Evolutionary conservation across 331 rosid species (phyloP).

Genomic region (Saraca asoca): DNA sequence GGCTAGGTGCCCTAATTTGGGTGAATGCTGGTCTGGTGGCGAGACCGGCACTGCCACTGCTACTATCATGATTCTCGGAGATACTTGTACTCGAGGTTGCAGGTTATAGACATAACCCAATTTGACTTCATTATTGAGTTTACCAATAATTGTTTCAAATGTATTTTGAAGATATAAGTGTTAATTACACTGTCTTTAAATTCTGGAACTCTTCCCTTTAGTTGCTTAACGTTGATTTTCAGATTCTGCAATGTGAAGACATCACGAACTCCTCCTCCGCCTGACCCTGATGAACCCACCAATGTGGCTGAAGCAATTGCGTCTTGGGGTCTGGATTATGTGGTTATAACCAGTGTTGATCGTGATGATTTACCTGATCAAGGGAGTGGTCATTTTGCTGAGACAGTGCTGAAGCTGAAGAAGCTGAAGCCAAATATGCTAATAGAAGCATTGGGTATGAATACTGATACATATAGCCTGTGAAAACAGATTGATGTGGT

Average conservation of each 20-base stretch:
- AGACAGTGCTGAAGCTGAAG: slow-evolving; percentile 92
- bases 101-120: slow-evolving; percentile 43
- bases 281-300: slow-evolving; percentile 87
- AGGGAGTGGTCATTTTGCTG: slow-evolving; percentile 94
- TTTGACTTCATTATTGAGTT: background rate
- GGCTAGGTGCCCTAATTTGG: slow-evolving; percentile 89
- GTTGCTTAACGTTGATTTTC: slow-evolving; percentile 30
- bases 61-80: slow-evolving; percentile 96
- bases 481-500: slow-evolving; percentile 23
- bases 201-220: slow-evolving; percentile 20
- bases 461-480: slow-evolving; percentile 18
- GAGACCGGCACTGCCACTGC: slow-evolving; percentile 99
- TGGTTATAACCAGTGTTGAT: slow-evolving; percentile 97
- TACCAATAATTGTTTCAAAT: no score
- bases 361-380: slow-evolving; percentile 96
- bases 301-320: slow-evolving; percentile 99
- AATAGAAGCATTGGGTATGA: slow-evolving; percentile 88
- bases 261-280: slow-evolving; percentile 92
- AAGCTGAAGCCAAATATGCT: slow-evolving; percentile 80
- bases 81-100: slow-evolving; percentile 99
- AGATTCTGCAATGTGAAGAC: slow-evolving; percentile 99
- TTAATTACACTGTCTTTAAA: background rate
- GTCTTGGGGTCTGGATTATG: slow-evolving; percentile 98
- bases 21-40: slow-evolving; percentile 99
- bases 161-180: no score